Base-by-base conservation (phyloP, 2,329 filamentous ascomycete genomes). In the Allantophomopsis cytisporea region DNA sequence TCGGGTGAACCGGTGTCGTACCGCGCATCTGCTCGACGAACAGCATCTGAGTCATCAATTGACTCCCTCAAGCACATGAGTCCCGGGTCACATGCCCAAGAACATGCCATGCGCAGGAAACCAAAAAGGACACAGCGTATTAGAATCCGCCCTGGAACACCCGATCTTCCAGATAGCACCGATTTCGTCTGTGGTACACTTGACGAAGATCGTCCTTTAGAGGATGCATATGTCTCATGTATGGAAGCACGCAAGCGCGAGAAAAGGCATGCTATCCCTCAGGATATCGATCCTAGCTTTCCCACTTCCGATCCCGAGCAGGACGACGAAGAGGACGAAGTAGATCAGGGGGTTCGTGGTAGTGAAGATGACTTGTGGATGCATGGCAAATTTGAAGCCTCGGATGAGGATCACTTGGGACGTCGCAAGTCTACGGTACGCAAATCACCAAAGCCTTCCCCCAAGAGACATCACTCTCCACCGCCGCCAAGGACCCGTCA, bases 131-230 rank as follows among this genome's bases (percentile, higher is more conserved):
- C 55, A 36, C 54, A 50, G 39, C 64, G 57, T 12, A 65, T 69
- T 36, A 74, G 70, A 45, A 76, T 80, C 48, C 79, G 79, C 16
- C 71, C 76, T 31, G 70, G 71, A 17, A 83, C 82, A 1, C 84
- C 85, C 2, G 86, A 94, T 54, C 68, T 98, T 10, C 91, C 91
- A 1, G 91, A 98, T 58, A 95, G 88, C 60, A 96, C 91, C 12
- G 91, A 98, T 58, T 98, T 98, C 49, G 91, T 98, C n/a, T 96
- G 91, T 54, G 91, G 91, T 42, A 98, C 91, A 1, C 69, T 98
- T 15, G 91, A 98, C 48, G 91, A 98, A 60, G 91, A 98, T 54
- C 79, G 86, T 35, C 86, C 87, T 2, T 63, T 96, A n/a, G 91
- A 98, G 57, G 86, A 88, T 49, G 89, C 86, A 1, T 98, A 95